phyloP scores from a whole-genome alignment of 1,284 basidiomycete genomes.

The Acaromyces ingoldii region DNA sequence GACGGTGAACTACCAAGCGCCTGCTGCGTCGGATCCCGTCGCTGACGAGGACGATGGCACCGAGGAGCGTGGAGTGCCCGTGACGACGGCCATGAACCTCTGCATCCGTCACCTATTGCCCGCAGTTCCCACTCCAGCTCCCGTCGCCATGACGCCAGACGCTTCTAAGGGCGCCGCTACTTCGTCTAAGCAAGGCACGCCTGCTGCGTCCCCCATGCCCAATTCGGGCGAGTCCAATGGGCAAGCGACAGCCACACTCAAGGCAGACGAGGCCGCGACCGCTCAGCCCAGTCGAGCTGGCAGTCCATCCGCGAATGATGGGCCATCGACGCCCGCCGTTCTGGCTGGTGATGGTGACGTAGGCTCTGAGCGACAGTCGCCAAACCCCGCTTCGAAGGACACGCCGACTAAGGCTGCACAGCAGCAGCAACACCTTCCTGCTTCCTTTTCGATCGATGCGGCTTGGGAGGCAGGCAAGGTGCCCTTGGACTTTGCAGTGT shows the following conservation, averaged over 20 bases:
- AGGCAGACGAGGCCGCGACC: too few relatives aligned
- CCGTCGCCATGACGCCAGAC: not conserved
- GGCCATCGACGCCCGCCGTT: too few relatives aligned
- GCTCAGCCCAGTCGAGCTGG: too few relatives aligned
- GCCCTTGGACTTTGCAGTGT: constrained; percentile 88
- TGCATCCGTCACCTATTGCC: constrained; percentile 32
- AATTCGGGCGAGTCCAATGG: not conserved
- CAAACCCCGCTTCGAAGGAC: too few relatives aligned
- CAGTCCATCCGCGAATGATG: too few relatives aligned
- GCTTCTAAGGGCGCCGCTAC: constrained; percentile 1
- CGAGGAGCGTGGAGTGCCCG: constrained; percentile 15
- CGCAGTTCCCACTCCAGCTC: constrained; percentile 11
- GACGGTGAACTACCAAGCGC: not conserved
- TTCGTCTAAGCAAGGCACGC: not conserved
- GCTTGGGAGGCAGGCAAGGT: constrained; percentile 80
- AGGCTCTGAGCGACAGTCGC: too few relatives aligned
- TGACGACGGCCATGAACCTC: constrained; percentile 40
- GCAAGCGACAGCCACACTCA: too few relatives aligned
- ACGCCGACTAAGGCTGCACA: too few relatives aligned
- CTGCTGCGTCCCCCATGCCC: not conserved
- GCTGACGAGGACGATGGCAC: constrained; percentile 11
- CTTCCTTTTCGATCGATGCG: too few relatives aligned
- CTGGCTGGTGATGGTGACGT: too few relatives aligned
- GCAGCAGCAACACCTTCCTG: too few relatives aligned
- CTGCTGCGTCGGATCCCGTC: not conserved